Evolutionary conservation across 805 yeast genomes (phyloP).

Genomic region (Candida sanyiensis): DNA sequence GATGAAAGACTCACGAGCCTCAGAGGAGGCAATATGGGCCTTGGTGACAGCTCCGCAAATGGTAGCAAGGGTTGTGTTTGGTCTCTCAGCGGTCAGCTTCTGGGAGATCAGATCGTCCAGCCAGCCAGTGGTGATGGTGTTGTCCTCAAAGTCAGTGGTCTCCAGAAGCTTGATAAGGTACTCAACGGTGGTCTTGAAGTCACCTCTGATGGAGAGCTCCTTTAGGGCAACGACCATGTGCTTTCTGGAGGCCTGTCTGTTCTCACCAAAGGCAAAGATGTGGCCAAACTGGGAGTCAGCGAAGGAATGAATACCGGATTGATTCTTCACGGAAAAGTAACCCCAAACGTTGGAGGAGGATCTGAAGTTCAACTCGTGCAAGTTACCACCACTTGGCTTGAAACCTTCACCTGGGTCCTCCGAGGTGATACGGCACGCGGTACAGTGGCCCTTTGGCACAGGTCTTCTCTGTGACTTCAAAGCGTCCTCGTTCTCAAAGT

Average conservation of each 20-base stretch:
- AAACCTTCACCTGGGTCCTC: constrained; percentile 99
- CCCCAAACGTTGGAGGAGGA: constrained; percentile 99
- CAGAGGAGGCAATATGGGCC: constrained; percentile 76
- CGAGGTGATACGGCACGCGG: constrained; percentile 98
- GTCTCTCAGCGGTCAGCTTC: constrained; percentile 94
- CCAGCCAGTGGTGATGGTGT: constrained; percentile 98
- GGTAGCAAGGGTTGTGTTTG: constrained; percentile 85
- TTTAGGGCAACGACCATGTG: constrained; percentile 98
- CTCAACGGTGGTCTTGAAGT: constrained; percentile 96
- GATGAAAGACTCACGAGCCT: constrained; percentile 61
- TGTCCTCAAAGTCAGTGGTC: constrained; percentile 93
- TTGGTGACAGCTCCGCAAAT: constrained; percentile 98
- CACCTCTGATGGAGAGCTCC: constrained; percentile 96
- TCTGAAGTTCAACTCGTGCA: constrained; percentile 94
- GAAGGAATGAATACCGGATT: constrained; percentile 95
- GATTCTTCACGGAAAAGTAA: constrained; percentile 94
- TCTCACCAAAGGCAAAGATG: constrained; percentile 98
- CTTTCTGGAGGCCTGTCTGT: constrained; percentile 94
- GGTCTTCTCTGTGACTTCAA: constrained; percentile 84
- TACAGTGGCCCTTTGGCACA: constrained; percentile 95
- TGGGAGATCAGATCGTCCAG: constrained; percentile 91
- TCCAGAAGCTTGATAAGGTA: constrained; percentile 91
- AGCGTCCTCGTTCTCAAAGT: constrained; percentile 68
- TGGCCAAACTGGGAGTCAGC: constrained; percentile 99
- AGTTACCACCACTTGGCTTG: constrained; percentile 96